Evolutionary conservation across 768 basidiomycete genomes (phyloP), one percentile per base, ranked within the genome.

Genomic region (Kwoniella shandongensis): DNA sequence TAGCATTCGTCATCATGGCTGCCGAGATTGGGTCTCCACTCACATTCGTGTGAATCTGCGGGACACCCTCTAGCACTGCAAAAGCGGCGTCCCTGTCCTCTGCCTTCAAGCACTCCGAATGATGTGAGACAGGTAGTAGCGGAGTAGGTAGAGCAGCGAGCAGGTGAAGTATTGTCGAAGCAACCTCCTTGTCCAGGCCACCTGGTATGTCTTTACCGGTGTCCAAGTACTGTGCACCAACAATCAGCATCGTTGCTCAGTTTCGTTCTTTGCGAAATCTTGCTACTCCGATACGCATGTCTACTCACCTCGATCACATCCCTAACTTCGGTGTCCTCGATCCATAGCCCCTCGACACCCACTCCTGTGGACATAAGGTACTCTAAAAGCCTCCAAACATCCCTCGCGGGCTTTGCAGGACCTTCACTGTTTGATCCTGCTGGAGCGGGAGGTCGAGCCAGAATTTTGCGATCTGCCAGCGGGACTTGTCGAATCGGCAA

Each of bases 31-130:
- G 11, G 17, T 6, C 20, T 39, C n/a, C 15, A 59, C 67, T 51
- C n/a, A 70, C 71, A 65, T 73, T 73, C 8, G 69, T 67, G 44
- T 73, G 59, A 38, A 66, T 60, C 22, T 58, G 55, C 11, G 44
- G 48, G 4, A 73, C 51, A 5, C 57, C 66, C 38, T 73, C 71
- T 12, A 73, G 32, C 17, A 59, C 50, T 0, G 69, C 71, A 51
- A 70, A 73, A 6, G 68, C 71, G n/a, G 63, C 66, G 46, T 73
- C 71, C 20, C 71, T 35, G 49, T 60, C 57, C 26, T 46, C 35
- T 12, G 66, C 56, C 1, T 27, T 44, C 13, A 60, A 30, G 44
- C 68, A 70, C 41, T 47, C 39, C 6, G 46, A 48, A 45, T 65
- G 68, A 20, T 57, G 56, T 4, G 41, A 39, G 3, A 44, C 27